phyloP scores from a whole-genome alignment of 2,329 filamentous ascomycete genomes.

The Colletotrichum spaethianum region DNA sequence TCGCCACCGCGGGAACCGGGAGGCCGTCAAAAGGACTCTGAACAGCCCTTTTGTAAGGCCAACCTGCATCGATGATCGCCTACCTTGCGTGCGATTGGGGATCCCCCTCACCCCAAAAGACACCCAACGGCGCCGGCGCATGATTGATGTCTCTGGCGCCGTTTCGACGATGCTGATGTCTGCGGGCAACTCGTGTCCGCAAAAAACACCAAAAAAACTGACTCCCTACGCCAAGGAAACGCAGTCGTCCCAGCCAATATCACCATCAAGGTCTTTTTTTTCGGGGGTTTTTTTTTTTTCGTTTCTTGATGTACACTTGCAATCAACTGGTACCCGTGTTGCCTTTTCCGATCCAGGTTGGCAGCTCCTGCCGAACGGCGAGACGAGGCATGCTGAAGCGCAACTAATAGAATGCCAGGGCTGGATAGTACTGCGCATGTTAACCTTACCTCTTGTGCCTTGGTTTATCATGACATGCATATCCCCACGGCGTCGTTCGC shows the following conservation, averaged over 20 bases:
- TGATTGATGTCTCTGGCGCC: not conserved
- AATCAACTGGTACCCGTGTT: no score
- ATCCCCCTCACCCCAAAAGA: not conserved
- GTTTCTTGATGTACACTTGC: no score
- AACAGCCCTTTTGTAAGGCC: not conserved
- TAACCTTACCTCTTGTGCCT: not conserved
- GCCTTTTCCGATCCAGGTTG: no score
- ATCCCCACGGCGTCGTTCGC: not conserved
- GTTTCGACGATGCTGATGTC: not conserved
- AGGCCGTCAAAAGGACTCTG: not conserved
- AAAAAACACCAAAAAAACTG: no score
- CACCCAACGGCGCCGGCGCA: not conserved
- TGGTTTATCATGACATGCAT: not conserved
- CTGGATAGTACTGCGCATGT: not conserved
- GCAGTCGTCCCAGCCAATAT: not conserved
- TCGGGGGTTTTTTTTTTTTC: no score
- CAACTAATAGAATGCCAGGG: not conserved
- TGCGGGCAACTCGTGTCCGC: not conserved
- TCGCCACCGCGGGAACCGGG: conserved; percentile 14
- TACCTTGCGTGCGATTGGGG: not conserved
- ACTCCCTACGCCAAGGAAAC: not conserved
- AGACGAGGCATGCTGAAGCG: not conserved
- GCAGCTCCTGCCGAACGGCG: not conserved
- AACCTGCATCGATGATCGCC: not conserved
- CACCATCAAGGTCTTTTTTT: not conserved